phyloP scores from a whole-genome alignment of 345 rosid species.

The Eucalyptus cladocalyx region DNA sequence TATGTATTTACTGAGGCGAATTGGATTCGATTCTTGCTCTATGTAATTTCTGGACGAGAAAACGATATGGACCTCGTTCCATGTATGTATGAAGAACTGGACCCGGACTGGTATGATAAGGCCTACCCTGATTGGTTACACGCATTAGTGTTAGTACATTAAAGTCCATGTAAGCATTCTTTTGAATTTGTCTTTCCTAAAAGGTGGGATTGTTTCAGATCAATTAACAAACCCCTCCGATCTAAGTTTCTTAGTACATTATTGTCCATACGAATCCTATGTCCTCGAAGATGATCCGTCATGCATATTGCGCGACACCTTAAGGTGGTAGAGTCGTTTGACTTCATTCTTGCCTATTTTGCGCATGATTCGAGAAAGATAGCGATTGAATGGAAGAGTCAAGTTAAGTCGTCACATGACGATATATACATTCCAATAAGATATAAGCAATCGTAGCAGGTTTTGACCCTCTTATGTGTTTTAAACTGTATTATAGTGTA shows the following conservation, averaged over 20 bases:
- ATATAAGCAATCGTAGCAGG: rapidly evolving
- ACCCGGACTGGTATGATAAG: rapidly evolving
- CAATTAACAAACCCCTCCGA: rapidly evolving
- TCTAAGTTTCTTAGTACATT: not conserved
- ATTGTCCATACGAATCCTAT: rapidly evolving
- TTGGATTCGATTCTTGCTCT: not conserved
- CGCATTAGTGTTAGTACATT: not conserved
- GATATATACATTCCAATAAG: rapidly evolving
- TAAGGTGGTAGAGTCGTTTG: rapidly evolving
- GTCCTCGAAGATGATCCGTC: not conserved
- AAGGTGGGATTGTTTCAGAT: rapidly evolving
- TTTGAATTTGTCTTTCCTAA: not conserved
- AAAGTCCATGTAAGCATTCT: not conserved
- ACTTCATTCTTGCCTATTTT: not conserved
- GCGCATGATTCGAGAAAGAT: rapidly evolving
- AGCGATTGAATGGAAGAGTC: rapidly evolving
- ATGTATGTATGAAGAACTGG: not conserved
- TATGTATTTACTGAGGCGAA: rapidly evolving
- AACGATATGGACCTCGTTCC: rapidly evolving
- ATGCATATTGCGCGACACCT: not conserved
- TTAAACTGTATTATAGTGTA: not conserved
- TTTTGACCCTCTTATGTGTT: not conserved
- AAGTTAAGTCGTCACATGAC: rapidly evolving
- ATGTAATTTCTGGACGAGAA: not conserved
- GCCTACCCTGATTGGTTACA: rapidly evolving